These are phyloP conservation scores for Pleurotus giganteus DNA, from an alignment of 768 basidiomycete genomes.

Conservation along the genomic window DNA sequence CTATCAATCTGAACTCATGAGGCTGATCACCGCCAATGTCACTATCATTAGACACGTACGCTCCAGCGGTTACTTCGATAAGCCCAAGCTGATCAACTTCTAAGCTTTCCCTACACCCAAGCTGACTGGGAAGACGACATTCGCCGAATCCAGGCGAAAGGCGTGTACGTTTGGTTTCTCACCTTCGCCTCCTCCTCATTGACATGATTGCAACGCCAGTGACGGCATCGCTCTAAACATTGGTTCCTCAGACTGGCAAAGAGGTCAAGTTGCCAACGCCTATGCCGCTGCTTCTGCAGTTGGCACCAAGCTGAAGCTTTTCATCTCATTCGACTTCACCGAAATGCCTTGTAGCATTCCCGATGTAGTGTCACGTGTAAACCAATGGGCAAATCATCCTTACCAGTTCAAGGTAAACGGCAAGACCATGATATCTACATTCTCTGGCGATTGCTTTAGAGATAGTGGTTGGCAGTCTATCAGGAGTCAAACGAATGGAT, in stretches of 20 bases:
- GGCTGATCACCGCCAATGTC: not conserved
- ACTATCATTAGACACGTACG: slow-evolving; percentile 40
- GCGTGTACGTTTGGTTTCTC: slow-evolving; percentile 32
- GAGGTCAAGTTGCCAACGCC: slow-evolving; percentile 43
- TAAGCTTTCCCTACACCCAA: slow-evolving; percentile 37
- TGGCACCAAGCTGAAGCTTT: slow-evolving; percentile 46
- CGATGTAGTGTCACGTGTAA: slow-evolving; percentile 40
- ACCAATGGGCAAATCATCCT: slow-evolving; percentile 45
- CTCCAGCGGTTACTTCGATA: not conserved
- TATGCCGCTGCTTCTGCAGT: slow-evolving; percentile 46
- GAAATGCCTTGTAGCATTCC: slow-evolving; percentile 46
- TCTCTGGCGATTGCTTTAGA: slow-evolving; percentile 59
- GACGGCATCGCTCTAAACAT: slow-evolving; percentile 68
- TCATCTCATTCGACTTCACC: slow-evolving; percentile 57
- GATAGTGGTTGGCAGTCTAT: slow-evolving; percentile 43
- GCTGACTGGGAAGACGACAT: slow-evolving; percentile 43
- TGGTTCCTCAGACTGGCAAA: slow-evolving; percentile 54
- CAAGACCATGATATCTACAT: slow-evolving; percentile 60
- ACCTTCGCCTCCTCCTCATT: not conserved
- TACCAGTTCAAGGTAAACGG: slow-evolving; percentile 55
- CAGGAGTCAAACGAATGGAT: slow-evolving; percentile 45
- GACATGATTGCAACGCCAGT: slow-evolving; percentile 28
- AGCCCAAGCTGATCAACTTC: not conserved
- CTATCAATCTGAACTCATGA: not conserved
- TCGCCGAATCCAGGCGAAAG: slow-evolving; percentile 35